Evolutionary conservation across 345 rosid species (phyloP), one percentile per base, ranked within the genome.

Genomic region (Syzygium aqueum): DNA sequence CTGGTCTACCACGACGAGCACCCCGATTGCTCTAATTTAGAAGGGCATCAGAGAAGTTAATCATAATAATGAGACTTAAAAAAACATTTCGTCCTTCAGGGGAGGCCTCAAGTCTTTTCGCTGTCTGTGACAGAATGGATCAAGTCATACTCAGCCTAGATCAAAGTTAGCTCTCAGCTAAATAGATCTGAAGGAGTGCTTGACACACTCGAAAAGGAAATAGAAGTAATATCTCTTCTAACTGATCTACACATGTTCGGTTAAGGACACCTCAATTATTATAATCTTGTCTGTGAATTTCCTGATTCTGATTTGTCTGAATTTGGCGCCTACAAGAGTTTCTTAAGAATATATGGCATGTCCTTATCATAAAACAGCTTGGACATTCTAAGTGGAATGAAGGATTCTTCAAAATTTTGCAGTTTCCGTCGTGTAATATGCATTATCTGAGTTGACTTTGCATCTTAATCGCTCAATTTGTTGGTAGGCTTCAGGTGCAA

Each of bases 231-330:
- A 28, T 63, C 21, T 63, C 40, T 63, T 28, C 40, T 7, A 63
- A 28, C 15, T 63, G 77, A 63, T 63, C 40, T 28, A 28, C 0
- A 28, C 3, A 0, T 0, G 5, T 63, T 63, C 7, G 10, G 21
- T 28, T 15, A 15, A 63, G 77, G 77, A 63, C 40, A 65, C 28
- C 40, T 28, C 77, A 65, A 65, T 28, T 63, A 15, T 14, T 65
- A 65, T 65, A 28, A 65, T 28, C 22, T n/a, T 6, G 40, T 65
- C 40, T 65, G 22, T 5, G 22, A 65, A 16, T 65, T 28, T 65
- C 10, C 40, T 65, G 15, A 2, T 15, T 28, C 77, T 7, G 40
- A 28, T 28, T 28, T 63, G 77, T 7, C 22, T 28, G 40, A 63
- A 63, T 52, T 59, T 27, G 3, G 7, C 30, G 65, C 30, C 65